A percentile compares a stretch with the other conserved stretches of the same genome.
Evolutionary conservation across 1,139 yeast species (phyloP).

Genomic region (Kodamaea ohmeri): DNA sequence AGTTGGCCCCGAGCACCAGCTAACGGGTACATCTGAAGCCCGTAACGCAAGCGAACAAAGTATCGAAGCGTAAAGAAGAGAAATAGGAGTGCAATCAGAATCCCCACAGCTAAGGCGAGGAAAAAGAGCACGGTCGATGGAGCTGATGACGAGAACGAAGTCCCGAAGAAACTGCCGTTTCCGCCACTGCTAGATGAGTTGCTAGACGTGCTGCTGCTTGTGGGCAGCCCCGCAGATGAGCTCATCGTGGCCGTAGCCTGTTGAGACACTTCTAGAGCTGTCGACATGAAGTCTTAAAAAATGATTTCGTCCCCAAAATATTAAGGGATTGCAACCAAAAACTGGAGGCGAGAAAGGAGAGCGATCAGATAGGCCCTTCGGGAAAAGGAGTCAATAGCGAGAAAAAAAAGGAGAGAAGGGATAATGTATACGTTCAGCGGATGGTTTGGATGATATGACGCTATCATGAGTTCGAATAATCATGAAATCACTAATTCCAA

Average conservation of each 20-base stretch:
- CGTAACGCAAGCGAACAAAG: slow-evolving; percentile 54
- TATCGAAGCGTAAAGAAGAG: slow-evolving; percentile 59
- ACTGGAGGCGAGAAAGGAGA: too few species aligned
- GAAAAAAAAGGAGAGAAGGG: too few species aligned
- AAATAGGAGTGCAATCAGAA: slow-evolving; percentile 52
- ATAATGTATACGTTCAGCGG: too few species aligned
- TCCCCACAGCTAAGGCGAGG: slow-evolving; percentile 62
- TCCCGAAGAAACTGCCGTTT: slow-evolving; percentile 6
- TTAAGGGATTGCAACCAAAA: not conserved
- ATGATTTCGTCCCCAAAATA: not conserved
- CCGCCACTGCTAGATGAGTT: not conserved
- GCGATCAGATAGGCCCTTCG: too few species aligned
- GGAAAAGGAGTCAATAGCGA: too few species aligned
- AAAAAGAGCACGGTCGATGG: slow-evolving; percentile 64
- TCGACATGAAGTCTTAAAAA: slow-evolving; percentile 6
- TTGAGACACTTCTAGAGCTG: slow-evolving; percentile 4
- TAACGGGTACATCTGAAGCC: slow-evolving; percentile 48
- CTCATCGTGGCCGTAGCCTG: slow-evolving; percentile 5
- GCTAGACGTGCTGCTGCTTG: not conserved
- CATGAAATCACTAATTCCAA: too few species aligned
- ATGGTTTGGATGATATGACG: too few species aligned
- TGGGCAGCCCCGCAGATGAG: not conserved
- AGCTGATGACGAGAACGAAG: slow-evolving; percentile 39
- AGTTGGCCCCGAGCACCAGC: slow-evolving; percentile 3
- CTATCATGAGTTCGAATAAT: too few species aligned